phyloP scores from a whole-genome alignment of 805 yeast genomes.

The Candida adriatica region DNA sequence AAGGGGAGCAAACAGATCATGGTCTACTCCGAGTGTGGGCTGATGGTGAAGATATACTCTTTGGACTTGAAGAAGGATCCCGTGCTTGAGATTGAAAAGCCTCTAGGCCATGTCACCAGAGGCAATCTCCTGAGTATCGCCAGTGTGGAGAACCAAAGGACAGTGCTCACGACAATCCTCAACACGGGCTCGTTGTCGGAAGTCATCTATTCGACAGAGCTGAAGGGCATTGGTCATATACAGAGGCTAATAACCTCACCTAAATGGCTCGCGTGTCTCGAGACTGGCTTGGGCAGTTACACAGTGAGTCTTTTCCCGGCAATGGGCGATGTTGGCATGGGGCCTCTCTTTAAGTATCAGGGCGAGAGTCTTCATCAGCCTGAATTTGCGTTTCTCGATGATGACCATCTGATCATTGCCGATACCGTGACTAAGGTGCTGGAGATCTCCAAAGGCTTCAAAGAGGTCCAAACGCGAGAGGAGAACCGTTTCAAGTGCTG shows the following conservation, averaged over 20 bases:
- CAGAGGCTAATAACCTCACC: slow-evolving; percentile 6
- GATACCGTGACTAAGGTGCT: slow-evolving; percentile 11
- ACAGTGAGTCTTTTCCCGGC: slow-evolving; percentile 6
- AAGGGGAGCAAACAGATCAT: slow-evolving; percentile 13
- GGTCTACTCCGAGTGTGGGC: slow-evolving; percentile 8
- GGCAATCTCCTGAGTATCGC: slow-evolving; percentile 3
- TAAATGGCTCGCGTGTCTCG: slow-evolving; percentile 11
- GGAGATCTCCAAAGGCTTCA: slow-evolving; percentile 7
- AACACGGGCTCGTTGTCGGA: slow-evolving; percentile 6
- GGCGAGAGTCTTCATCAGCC: slow-evolving; percentile 11
- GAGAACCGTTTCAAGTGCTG: too few relatives aligned
- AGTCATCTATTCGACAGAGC: slow-evolving; percentile 3
- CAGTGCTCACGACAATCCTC: not conserved
- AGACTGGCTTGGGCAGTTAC: slow-evolving; percentile 4
- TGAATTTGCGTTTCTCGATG: slow-evolving; percentile 6
- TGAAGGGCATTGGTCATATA: slow-evolving; percentile 2
- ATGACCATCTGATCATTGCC: slow-evolving; percentile 10
- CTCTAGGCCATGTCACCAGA: slow-evolving; percentile 5
- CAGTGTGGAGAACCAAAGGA: slow-evolving; percentile 1
- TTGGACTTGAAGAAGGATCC: slow-evolving; percentile 7
- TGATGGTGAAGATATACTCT: slow-evolving; percentile 11
- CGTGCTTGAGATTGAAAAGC: slow-evolving; percentile 11
- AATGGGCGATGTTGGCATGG: slow-evolving; percentile 9
- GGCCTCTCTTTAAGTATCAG: slow-evolving; percentile 6
- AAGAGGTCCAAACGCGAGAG: not conserved